These are phyloP conservation scores for Apiospora malaysiana DNA, from an alignment of 2,329 filamentous ascomycete genomes.

Conservation along the genomic window DNA sequence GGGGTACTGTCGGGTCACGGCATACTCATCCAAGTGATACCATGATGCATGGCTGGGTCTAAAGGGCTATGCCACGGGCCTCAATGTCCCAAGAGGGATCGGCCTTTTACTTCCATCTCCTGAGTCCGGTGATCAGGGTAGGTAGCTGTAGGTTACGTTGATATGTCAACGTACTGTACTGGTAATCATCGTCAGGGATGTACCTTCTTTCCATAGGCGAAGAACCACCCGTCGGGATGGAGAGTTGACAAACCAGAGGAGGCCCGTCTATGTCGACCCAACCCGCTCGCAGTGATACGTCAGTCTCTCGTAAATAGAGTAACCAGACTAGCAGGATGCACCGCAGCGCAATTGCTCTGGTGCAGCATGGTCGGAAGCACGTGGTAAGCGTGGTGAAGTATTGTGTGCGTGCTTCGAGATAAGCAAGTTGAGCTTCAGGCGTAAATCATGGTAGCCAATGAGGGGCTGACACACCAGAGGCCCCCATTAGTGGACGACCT, in stretches of 20 bases:
- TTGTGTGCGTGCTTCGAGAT: constrained; percentile 35
- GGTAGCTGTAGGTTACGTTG: not conserved
- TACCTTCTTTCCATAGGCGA: not conserved
- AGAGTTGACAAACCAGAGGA: constrained; percentile 3
- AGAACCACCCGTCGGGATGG: not conserved
- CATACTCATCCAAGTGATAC: constrained; percentile 1
- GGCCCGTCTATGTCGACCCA: not conserved
- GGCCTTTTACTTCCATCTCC: not conserved
- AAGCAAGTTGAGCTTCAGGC: constrained; percentile 35
- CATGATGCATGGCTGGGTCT: not conserved
- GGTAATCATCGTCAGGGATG: not conserved
- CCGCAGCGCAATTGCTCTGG: not conserved
- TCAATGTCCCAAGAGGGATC: not conserved
- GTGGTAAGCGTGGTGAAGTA: constrained; percentile 25
- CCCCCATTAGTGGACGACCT: constrained; percentile 34
- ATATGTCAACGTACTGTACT: not conserved
- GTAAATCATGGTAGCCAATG: constrained; percentile 39
- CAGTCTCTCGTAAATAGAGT: not conserved
- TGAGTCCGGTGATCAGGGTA: not conserved
- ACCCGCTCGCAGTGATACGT: not conserved
- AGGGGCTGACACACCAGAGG: constrained; percentile 38
- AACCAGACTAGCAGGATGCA: not conserved
- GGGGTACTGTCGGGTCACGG: not conserved
- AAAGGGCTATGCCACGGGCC: not conserved
- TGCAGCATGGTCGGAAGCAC: constrained; percentile 3